Conservation (phyloP, 345 rosid species). For the Pugionium dolabratum region DNA sequence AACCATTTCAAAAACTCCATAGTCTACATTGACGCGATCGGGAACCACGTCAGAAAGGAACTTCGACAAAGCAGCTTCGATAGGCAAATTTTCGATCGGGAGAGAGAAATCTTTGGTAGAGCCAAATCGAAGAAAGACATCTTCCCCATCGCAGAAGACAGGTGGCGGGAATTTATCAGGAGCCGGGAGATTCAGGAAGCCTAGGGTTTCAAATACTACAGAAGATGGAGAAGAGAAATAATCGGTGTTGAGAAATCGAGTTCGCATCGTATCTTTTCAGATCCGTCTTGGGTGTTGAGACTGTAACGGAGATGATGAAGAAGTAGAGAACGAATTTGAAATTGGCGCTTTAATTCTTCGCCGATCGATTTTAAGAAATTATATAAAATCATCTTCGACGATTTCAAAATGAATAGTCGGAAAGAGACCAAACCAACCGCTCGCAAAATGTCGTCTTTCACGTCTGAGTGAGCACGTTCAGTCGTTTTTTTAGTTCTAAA, state of each 20-base stretch:
- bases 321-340: slow-evolving; percentile 35
- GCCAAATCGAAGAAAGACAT: slow-evolving; percentile 39
- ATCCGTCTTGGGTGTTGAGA: slow-evolving; percentile 7
- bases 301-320: slow-evolving; percentile 10
- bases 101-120: slow-evolving; percentile 35
- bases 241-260: slow-evolving; percentile 67
- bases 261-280: slow-evolving; percentile 52
- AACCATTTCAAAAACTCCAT: slow-evolving; percentile 34
- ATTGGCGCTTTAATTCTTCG: slow-evolving; percentile 46
- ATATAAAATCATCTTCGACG: slow-evolving; percentile 13
- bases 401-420: slow-evolving; percentile 2
- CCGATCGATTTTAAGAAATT: slow-evolving; percentile 14
- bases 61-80: slow-evolving; percentile 56
- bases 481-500: not conserved
- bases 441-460: slow-evolving; percentile 12
- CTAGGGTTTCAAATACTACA: slow-evolving; percentile 45
- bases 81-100: slow-evolving; percentile 46
- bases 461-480: not conserved
- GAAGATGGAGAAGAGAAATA: slow-evolving; percentile 50
- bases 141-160: slow-evolving; percentile 33
- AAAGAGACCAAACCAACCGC: not conserved
- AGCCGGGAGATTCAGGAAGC: slow-evolving; percentile 62
- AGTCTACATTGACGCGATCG: slow-evolving; percentile 41
- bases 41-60: slow-evolving; percentile 61
- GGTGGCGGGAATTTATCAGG: slow-evolving; percentile 46